Evolutionary conservation across 208 protist genomes (phyloP), one percentile per base, ranked within the genome.

Genomic region (Leishmania major): DNA sequence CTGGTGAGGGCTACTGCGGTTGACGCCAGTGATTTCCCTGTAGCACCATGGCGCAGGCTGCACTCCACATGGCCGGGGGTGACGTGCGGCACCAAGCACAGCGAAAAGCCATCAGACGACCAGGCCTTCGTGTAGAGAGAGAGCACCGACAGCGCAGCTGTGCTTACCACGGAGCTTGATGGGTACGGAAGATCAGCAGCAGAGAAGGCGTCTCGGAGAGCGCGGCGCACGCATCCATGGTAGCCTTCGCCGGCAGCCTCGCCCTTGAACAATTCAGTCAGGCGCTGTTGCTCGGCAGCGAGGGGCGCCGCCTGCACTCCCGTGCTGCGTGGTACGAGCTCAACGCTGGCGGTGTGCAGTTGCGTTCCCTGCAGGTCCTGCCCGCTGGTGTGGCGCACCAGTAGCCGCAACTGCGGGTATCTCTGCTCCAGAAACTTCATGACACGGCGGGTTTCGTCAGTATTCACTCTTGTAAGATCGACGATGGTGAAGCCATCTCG

Each of bases 261-360:
- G 6, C 94, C 94, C 17, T 84, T 83, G 81, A 97, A 95, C 22
- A 53, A 67, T 22, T 82, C 64, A 37, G 93, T 80, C 11, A 89
- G 87, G 0, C 28, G 66, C 64, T 84, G 64, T 75, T 91, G 86
- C 0, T 88, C 84, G 17, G 25, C 77, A 74, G 40, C 86, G 70
- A 71, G 78, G 15, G 17, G 69, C n/a, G 40, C 5, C 25, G 70
- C 43, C 19, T 10, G n/a, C 31, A 40, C 57, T 17, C 59, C 45
- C 40, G 49, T 77, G 69, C 40, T 60, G 11, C 81, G 80, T 7
- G 83, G 78, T 31, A 59, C 55, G 8, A 97, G 80, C 3, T 79
- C 80, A 6, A 95, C 86, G 17, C 84, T 85, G 55, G 95, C 75
- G 40, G 92, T 91, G 74, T 96, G 93, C 59, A 92, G 92, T n/a